These are phyloP conservation scores for Chaetomium fimeti DNA, from an alignment of 495 filamentous ascomycete genomes.

Conservation along the genomic window DNA sequence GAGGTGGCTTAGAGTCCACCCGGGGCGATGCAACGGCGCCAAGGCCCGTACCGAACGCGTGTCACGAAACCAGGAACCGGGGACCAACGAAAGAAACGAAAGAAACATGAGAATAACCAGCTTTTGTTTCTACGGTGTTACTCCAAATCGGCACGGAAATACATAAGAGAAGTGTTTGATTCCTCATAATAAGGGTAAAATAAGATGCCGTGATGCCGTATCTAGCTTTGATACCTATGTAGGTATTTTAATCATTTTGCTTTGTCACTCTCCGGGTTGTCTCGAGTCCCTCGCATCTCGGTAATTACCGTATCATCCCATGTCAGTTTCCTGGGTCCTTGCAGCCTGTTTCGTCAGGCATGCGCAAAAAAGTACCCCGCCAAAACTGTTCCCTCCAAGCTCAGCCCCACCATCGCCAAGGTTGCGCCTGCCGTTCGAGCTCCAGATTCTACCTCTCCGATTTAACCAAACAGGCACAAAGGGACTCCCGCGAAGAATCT, in stretches of 20 bases:
- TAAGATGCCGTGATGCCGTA: too few species aligned
- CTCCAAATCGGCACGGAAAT: neutral
- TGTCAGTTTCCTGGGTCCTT: neutral
- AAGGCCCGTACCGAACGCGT: neutral
- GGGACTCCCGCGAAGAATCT: neutral
- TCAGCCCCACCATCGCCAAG: slow-evolving; percentile 23
- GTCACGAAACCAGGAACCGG: neutral
- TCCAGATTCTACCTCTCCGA: neutral
- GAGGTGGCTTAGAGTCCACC: slow-evolving; percentile 12
- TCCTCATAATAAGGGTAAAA: neutral
- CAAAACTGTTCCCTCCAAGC: slow-evolving; percentile 14
- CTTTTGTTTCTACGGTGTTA: neutral
- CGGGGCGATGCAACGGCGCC: slow-evolving; percentile 13
- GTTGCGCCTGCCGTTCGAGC: slow-evolving; percentile 11
- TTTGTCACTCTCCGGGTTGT: neutral
- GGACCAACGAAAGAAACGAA: neutral
- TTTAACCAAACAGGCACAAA: neutral
- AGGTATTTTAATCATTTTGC: too few species aligned
- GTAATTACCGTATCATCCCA: neutral
- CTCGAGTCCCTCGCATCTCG: neutral
- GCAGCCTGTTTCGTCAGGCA: slow-evolving; percentile 21
- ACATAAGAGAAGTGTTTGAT: neutral
- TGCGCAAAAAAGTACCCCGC: slow-evolving; percentile 16
- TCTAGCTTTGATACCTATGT: too few species aligned
- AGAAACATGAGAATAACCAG: neutral